These are phyloP conservation scores for Aspergillus fischeri DNA, from an alignment of 2,329 filamentous ascomycete species.

Conservation along the genomic window DNA sequence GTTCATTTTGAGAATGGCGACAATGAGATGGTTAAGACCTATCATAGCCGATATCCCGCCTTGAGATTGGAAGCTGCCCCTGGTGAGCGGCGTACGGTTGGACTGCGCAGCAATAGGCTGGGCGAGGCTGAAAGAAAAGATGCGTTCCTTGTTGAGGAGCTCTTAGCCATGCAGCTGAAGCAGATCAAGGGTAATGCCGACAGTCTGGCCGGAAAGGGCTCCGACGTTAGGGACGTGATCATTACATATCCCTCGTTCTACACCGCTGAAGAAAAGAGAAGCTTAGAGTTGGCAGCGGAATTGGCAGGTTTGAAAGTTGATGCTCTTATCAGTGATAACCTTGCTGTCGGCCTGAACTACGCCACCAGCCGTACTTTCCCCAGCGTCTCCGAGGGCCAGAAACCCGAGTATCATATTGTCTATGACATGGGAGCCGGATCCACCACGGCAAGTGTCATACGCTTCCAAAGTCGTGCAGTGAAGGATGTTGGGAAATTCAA, in stretches of 20 bases:
- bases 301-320: conserved; percentile 84
- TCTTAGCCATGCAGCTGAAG: conserved; percentile 93
- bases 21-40: conserved; percentile 60
- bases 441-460: conserved; percentile 81
- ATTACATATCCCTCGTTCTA: conserved; percentile 89
- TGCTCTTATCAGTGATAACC: conserved; percentile 78
- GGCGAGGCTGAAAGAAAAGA: conserved; percentile 60
- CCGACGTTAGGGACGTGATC: conserved; percentile 72
- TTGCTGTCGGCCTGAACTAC: conserved; percentile 93
- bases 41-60: conserved; percentile 71
- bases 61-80: conserved; percentile 59
- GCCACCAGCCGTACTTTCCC: conserved; percentile 88
- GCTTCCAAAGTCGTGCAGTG: conserved; percentile 81
- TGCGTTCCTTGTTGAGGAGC: conserved; percentile 76
- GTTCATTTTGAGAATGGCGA: conserved; percentile 47
- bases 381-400: conserved; percentile 72
- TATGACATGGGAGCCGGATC: conserved; percentile 98
- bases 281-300: conserved; percentile 77
- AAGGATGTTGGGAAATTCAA: conserved; percentile 93
- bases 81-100: conserved; percentile 61
- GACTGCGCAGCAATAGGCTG: conserved; percentile 74
- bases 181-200: conserved; percentile 89
- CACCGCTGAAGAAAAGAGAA: conserved; percentile 82
- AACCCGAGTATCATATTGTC: conserved; percentile 86
- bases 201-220: conserved; percentile 69